A percentile compares a stretch with the other conserved stretches of the same genome.
These are phyloP conservation scores for Fusarium coffeatum DNA, from an alignment of 2,329 filamentous ascomycete species.

Conservation along the genomic window DNA sequence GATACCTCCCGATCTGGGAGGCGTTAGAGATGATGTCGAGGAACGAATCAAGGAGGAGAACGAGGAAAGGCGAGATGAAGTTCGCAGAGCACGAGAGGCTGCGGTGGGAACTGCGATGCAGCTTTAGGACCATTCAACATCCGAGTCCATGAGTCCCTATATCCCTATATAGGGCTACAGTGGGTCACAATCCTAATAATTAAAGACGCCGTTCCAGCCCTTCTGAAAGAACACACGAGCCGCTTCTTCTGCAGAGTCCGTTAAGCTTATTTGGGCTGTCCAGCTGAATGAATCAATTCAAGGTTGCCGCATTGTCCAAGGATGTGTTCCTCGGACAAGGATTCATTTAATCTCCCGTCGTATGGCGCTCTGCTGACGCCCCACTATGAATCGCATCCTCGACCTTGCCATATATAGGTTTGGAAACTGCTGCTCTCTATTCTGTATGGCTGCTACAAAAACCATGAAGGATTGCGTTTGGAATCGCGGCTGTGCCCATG, in stretches of 20 bases:
- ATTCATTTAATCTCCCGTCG: not conserved
- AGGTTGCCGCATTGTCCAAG: not conserved
- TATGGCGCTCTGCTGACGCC: conserved; percentile 1
- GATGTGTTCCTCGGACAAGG: not conserved
- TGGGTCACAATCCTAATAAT: conserved; percentile 9
- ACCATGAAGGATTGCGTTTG: not conserved
- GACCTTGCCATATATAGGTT: conserved; percentile 1
- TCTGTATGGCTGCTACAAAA: conserved; percentile 2
- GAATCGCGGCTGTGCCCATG: not conserved
- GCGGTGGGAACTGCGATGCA: conserved; percentile 70
- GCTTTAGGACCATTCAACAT: conserved; percentile 45
- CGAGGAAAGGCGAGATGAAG: conserved; percentile 67
- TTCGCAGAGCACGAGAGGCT: conserved; percentile 66
- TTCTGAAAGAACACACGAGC: conserved; percentile 11
- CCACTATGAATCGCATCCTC: not conserved
- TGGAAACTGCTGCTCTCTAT: conserved; percentile 1
- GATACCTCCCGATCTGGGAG: conserved; percentile 81
- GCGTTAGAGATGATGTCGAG: conserved; percentile 76
- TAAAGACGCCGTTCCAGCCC: not conserved
- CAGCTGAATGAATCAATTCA: not conserved
- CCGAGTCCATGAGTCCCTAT: not conserved
- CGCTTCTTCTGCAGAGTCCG: conserved; percentile 1
- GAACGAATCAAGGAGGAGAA: conserved; percentile 72
- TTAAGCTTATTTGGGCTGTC: not conserved
- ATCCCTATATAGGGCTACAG: conserved; percentile 2